phyloP scores from a whole-genome alignment of 352 stramenopile genomes.

The Globisporangium echinulatum region DNA sequence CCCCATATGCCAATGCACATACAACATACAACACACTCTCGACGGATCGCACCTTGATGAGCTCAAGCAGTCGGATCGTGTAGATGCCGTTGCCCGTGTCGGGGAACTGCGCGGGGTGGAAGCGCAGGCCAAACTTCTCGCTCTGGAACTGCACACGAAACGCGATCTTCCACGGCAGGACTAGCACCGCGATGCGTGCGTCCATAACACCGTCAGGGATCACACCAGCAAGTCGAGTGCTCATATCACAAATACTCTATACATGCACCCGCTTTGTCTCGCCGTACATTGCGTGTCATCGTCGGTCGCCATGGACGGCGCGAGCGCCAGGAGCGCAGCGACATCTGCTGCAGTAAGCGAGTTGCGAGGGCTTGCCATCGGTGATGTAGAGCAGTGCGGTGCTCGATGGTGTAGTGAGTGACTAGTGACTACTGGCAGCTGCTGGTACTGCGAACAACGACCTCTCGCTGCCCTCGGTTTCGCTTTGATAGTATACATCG shows the following conservation, averaged over 20 bases:
- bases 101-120: constrained; percentile 69
- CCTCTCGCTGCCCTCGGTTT: not conserved
- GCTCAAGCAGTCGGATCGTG: constrained; percentile 68
- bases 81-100: constrained; percentile 84
- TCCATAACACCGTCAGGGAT: too few species aligned
- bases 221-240: not conserved
- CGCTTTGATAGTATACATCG: not conserved
- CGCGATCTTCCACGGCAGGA: constrained; percentile 76
- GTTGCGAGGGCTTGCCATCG: constrained; percentile 4
- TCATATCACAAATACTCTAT: too few species aligned
- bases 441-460: not conserved
- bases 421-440: too few species aligned
- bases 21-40: too few species aligned
- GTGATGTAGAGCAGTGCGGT: too few species aligned
- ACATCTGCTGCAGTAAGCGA: constrained; percentile 11
- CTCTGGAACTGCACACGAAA: constrained; percentile 80
- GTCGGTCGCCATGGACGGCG: constrained; percentile 33
- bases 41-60: constrained; percentile 37
- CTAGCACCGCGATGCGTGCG: constrained; percentile 14
- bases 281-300: constrained; percentile 37
- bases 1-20: too few species aligned
- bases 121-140: constrained; percentile 73
- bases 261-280: too few species aligned
- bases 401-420: too few species aligned
- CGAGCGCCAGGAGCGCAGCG: constrained; percentile 18